These are phyloP conservation scores for Edaphochlamys debaryana DNA, from an alignment of 139 green algal species.

Conservation along the genomic window DNA sequence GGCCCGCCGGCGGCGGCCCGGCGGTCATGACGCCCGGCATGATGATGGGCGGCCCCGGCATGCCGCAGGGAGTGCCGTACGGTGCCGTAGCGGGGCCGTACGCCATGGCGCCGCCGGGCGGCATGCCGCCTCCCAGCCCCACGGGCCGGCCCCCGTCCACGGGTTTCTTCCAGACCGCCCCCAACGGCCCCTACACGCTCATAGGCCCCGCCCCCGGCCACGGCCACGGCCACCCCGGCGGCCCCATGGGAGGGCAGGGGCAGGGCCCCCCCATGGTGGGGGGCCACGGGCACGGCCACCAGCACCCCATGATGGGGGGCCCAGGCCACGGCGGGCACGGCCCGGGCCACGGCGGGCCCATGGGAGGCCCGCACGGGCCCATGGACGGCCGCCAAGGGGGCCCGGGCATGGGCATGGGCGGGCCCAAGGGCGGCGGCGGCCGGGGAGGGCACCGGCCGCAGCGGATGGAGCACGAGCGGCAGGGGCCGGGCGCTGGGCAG, in stretches of 20 bases:
- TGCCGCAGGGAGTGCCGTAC: slow-evolving; percentile 28
- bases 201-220: neutral
- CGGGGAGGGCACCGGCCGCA: neutral
- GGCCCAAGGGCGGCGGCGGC: slow-evolving; percentile 4
- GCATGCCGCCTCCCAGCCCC: slow-evolving; percentile 35
- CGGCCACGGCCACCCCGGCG: neutral
- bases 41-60: slow-evolving; percentile 27
- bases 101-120: slow-evolving; percentile 11
- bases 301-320: slow-evolving; percentile 10
- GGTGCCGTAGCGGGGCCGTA: slow-evolving; percentile 1
- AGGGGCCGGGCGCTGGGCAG: too few species aligned
- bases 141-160: slow-evolving; percentile 8
- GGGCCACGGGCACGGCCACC: neutral
- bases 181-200: neutral
- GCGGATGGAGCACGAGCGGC: slow-evolving; percentile 33
- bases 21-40: neutral
- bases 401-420: neutral
- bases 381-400: neutral
- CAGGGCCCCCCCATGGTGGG: neutral
- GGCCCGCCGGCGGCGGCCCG: neutral
- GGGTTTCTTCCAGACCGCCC: slow-evolving; percentile 17
- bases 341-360: neutral
- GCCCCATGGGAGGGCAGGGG: neutral
- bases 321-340: neutral
- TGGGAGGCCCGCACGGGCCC: neutral